phyloP scores from a whole-genome alignment of 257 asterid genomes.

The Craterostigma plantagineum region DNA sequence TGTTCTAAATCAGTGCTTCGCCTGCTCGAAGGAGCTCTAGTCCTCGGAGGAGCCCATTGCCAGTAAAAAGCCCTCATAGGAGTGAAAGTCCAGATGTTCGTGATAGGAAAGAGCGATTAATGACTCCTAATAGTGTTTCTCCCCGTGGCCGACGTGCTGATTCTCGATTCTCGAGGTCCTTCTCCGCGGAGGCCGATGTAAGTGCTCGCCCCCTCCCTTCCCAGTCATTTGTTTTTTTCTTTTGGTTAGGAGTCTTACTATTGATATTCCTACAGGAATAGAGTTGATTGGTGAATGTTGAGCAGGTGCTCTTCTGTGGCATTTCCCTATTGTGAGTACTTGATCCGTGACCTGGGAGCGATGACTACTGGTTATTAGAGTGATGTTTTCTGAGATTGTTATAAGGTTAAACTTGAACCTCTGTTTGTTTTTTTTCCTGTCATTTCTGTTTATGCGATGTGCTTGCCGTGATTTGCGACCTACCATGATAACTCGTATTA shows the following conservation, averaged over 20 bases:
- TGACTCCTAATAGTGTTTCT: conserved; percentile 53
- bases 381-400: no score
- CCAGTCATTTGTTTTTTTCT: neutral
- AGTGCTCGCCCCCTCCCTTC: conserved; percentile 11
- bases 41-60: conserved; percentile 36
- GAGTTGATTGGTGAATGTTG: neutral
- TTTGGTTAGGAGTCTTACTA: conserved; percentile 1
- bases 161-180: conserved; percentile 72
- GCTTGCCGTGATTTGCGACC: no score
- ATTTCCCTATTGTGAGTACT: no score
- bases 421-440: no score
- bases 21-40: conserved; percentile 22
- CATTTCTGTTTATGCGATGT: no score
- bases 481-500: no score
- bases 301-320: no score
- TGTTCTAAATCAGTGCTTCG: conserved; percentile 37
- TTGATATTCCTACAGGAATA: neutral
- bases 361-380: no score
- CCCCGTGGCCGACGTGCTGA: conserved; percentile 37
- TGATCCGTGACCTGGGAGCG: no score
- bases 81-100: conserved; percentile 48
- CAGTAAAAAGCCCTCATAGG: conserved; percentile 36
- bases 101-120: conserved; percentile 28
- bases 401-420: no score
- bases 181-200: conserved; percentile 78